Conservation (phyloP, 2,329 filamentous ascomycete genomes). For the Calonectria naviculata region DNA sequence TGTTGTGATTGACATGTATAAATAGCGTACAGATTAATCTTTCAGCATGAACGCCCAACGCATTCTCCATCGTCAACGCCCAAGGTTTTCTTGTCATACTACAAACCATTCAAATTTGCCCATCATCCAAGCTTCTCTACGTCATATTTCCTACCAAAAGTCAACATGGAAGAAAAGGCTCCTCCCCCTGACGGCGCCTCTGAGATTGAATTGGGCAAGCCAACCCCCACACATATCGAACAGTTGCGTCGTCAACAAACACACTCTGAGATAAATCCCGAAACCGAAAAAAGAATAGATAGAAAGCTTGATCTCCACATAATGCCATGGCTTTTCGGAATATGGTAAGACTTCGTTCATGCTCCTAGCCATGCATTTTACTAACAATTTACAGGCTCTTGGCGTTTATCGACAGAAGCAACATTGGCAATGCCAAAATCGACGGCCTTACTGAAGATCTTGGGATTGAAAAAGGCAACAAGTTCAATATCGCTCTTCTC, state of each 20-base stretch:
- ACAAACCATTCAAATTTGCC: rapidly evolving
- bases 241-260: neutral
- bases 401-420: slow-evolving; percentile 17
- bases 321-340: slow-evolving; percentile 10
- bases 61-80: neutral
- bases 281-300: neutral
- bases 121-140: no score
- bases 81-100: neutral
- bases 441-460: slow-evolving; percentile 10
- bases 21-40: neutral
- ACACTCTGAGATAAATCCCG: neutral
- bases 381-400: neutral
- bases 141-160: neutral
- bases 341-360: neutral
- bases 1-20: neutral
- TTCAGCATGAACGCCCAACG: neutral
- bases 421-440: slow-evolving; percentile 16
- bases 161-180: neutral
- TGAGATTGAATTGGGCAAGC: neutral
- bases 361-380: rapidly evolving
- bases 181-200: neutral
- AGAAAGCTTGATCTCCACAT: slow-evolving; percentile 5
- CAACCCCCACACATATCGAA: neutral
- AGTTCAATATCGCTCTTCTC: slow-evolving; percentile 4
- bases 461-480: neutral